Evolutionary conservation across 1,139 yeast genomes (phyloP), one percentile per base, ranked within the genome.

Genomic region (Diutina mesorugosa): DNA sequence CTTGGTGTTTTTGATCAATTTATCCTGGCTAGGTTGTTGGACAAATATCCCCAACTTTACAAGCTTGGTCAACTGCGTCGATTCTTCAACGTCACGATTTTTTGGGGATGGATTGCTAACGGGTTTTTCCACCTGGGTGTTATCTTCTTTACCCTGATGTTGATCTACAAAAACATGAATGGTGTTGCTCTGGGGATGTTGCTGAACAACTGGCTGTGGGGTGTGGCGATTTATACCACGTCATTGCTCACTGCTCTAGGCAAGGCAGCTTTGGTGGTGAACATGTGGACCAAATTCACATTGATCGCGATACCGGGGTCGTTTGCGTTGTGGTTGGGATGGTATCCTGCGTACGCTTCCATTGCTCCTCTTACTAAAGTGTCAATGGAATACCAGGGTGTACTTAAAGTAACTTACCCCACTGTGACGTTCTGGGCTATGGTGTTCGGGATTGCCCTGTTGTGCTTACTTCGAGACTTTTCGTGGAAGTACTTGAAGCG

Each of bases 1-100:
- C 77, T 95, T 63, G 99, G 99, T 58, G 90, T 95, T 3, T 91
- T 93, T 72, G 99, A 95, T 69, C 99, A 95, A 69, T 95, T 90
- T 73, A 90, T 95, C 53, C 85, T 90, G 61, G 96, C 98, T 29
- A 78, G 97, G 61, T 77, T 91, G 64, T 75, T 95, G 55, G 96
- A 90, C 63, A 80, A 95, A 58, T 95, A 95, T 66, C 99, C 99
- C 0, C 97, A 89, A 66, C 74, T 95, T 55, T 95, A 95, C 70
- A 88, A 85, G 65, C 74, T 93, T 55, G 99, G 99, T 5, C 98
- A 93, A 69, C 77, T 81, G 61, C 87, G 95, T 45, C 84, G 81
- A 58, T 93, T 93, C 66, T 89, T 95, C 74, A 93, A 93, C 62
- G 96, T 90, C 7, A 77, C 83, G 7, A 91, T 90, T 54, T 95